phyloP scores from a whole-genome alignment of 1,139 yeast species.

The Debaryomyces coudertii region DNA sequence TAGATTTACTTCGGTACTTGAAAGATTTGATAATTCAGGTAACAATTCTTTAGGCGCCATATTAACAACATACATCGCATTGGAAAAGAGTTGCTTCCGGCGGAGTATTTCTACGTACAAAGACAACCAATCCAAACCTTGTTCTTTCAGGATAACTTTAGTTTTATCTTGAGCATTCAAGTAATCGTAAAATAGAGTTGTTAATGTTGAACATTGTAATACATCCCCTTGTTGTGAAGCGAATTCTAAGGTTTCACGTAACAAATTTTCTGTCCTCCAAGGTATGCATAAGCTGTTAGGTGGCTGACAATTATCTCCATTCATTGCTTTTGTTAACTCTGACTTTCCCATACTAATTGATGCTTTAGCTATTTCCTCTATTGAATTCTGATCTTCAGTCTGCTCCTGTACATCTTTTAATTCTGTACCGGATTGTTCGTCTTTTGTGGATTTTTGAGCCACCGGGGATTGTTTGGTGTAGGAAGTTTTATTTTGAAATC shows the following conservation, averaged over 20 bases:
- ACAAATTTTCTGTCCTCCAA: constrained; percentile 37
- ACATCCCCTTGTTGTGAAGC: constrained; percentile 67
- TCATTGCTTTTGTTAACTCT: constrained; percentile 36
- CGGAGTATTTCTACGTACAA: constrained; percentile 61
- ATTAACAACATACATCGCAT: constrained; percentile 61
- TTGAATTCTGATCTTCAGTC: constrained; percentile 12
- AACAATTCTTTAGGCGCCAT: constrained; percentile 40
- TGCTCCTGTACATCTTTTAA: constrained; percentile 19
- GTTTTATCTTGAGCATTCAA: constrained; percentile 15
- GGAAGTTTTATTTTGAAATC: constrained; percentile 15
- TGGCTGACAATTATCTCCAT: constrained; percentile 14
- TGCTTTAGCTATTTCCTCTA: not conserved
- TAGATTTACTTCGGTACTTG: constrained; percentile 58
- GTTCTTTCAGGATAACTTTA: constrained; percentile 21
- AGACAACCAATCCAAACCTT: constrained; percentile 58
- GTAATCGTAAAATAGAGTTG: constrained; percentile 55
- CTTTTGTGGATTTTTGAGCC: not conserved
- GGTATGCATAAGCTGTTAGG: constrained; percentile 19
- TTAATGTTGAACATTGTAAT: constrained; percentile 61
- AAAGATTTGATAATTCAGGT: constrained; percentile 46
- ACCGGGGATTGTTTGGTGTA: constrained; percentile 11
- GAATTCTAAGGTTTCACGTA: constrained; percentile 53
- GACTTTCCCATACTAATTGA: constrained; percentile 21
- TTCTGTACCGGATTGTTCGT: constrained; percentile 4
- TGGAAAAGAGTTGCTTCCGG: constrained; percentile 54